Base-by-base conservation (phyloP, 345 rosid species). In the Acer yangbiense region DNA sequence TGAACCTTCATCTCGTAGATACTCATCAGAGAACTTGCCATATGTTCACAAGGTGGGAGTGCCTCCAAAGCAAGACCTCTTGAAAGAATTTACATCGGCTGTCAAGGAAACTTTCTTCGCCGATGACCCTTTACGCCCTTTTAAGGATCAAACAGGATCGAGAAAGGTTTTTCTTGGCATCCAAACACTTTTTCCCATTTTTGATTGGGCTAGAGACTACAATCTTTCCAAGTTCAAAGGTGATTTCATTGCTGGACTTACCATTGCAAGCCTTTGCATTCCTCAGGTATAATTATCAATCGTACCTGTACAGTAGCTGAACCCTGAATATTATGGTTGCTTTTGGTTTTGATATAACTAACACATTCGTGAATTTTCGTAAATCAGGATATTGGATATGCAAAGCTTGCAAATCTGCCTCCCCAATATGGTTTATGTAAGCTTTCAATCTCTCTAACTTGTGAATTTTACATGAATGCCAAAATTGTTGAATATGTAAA, bases 191-290 rank as follows among this genome's bases (percentile, higher is more conserved):
- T 96, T 96, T 78, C 99, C 99, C 17, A 92, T 96, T 57, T 68
- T 96, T 46, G 89, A 89, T 18, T 96, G 99, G 99, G 92, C 89
- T 16, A 82, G 92, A 72, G 66, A 57, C 67, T 96, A 96, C 41
- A 87, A 70, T 82, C 71, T 93, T 11, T 69, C 61, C 8, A 94
- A 92, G 73, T 86, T 96, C 55, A 90, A 85, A 69, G 98, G 98
- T 3, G 98, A 94, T 82, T 71, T 94, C 68, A 90, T 94, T 2
- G 87, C 99, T 9, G 99, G 99, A 57, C 88, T 96, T 23, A 96
- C 99, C 75, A 96, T 96, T 65, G 99, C 99, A 11, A 94, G 98
- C 86, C 98, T 96, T 50, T 94, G 99, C 87, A 92, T 96, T 83
- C 98, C 99, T 67, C 99, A 96, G 99, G 99, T 90, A 81, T 90